A percentile compares a stretch with the other conserved stretches of the same genome.
phyloP scores from a whole-genome alignment of 1,139 yeast genomes.

The Pichia sp. region DNA sequence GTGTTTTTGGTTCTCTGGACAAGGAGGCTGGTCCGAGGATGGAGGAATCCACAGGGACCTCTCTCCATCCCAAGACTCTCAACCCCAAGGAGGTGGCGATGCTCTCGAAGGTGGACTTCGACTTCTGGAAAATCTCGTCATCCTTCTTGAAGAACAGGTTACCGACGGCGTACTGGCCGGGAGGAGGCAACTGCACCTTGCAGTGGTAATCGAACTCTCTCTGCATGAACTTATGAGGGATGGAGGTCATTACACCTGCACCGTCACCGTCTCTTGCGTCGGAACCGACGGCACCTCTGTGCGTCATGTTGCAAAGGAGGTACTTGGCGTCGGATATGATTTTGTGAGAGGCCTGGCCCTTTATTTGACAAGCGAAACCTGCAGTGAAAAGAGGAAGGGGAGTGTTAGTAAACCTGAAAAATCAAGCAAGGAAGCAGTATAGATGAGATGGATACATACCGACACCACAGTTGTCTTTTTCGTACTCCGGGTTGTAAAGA shows the following conservation, averaged over 20 bases:
- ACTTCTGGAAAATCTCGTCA: slow-evolving; percentile 54
- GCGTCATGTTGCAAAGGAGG: slow-evolving; percentile 94
- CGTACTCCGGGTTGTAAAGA: slow-evolving; percentile 87
- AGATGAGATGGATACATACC: slow-evolving; percentile 32
- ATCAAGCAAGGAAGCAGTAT: neutral
- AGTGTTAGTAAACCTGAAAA: slow-evolving; percentile 9
- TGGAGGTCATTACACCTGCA: slow-evolving; percentile 92
- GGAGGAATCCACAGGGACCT: slow-evolving; percentile 91
- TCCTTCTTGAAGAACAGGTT: slow-evolving; percentile 87
- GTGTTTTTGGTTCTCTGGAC: slow-evolving; percentile 84
- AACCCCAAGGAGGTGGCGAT: slow-evolving; percentile 75
- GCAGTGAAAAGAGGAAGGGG: neutral
- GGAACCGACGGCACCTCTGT: slow-evolving; percentile 94
- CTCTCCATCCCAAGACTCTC: slow-evolving; percentile 89
- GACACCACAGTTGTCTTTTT: slow-evolving; percentile 98
- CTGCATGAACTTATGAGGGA: slow-evolving; percentile 81
- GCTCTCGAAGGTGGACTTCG: slow-evolving; percentile 72
- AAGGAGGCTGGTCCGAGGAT: slow-evolving; percentile 93
- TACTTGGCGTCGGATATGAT: slow-evolving; percentile 87
- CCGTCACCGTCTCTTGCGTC: slow-evolving; percentile 99
- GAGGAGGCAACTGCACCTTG: slow-evolving; percentile 58
- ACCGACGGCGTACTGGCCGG: slow-evolving; percentile 93
- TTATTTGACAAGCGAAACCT: slow-evolving; percentile 88
- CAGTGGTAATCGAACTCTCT: slow-evolving; percentile 70
- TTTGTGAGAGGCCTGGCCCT: slow-evolving; percentile 83